Conservation (phyloP, 2,329 filamentous ascomycete genomes). For the Penicillium sp. region DNA sequence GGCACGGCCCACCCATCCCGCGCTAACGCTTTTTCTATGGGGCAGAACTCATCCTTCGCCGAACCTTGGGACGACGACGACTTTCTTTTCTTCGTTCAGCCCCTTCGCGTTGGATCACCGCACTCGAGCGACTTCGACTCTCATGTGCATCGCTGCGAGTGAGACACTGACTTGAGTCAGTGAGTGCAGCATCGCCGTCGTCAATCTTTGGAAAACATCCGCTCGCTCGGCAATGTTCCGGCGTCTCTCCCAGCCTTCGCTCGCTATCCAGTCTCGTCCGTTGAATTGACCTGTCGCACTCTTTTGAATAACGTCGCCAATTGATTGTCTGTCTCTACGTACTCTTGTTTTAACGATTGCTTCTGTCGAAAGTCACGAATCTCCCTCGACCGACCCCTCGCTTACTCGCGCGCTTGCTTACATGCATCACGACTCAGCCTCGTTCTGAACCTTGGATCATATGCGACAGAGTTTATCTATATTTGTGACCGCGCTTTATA, state of each 20-base stretch:
- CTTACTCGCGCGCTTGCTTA: neutral
- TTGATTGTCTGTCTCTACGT: neutral
- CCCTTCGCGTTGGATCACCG: no score
- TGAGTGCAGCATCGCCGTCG: neutral
- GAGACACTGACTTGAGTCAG: neutral
- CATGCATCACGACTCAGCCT: neutral
- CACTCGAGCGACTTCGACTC: neutral
- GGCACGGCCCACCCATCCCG: neutral
- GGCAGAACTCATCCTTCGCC: neutral
- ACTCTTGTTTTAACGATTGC: neutral
- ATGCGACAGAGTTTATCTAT: neutral
- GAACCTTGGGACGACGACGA: neutral
- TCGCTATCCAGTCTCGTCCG: neutral
- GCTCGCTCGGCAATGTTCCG: neutral
- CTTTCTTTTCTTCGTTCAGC: neutral
- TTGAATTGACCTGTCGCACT: slow-evolving; percentile 6
- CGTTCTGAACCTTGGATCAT: neutral
- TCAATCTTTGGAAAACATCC: neutral
- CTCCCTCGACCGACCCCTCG: neutral
- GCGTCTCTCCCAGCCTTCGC: neutral
- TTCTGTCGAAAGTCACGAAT: neutral
- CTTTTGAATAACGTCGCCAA: neutral
- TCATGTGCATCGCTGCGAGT: neutral
- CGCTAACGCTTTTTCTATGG: neutral
- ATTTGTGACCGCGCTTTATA: neutral